Base-by-base conservation (phyloP, 129 eudicot genomes). In the Mikania micrantha region DNA sequence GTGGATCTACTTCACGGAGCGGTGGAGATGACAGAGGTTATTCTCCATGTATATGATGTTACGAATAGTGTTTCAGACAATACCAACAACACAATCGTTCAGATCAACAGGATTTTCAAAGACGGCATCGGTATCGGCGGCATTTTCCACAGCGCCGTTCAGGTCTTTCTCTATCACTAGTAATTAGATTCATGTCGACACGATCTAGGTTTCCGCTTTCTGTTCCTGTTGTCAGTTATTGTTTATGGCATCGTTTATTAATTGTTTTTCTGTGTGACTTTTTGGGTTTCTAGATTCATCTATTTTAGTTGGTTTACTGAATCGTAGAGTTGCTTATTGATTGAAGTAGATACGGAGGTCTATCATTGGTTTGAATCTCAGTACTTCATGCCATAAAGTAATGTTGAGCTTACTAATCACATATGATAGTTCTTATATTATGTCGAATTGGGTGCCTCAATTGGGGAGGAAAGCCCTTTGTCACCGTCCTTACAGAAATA, bases 81-180 rank as follows among this genome's bases (percentile, higher is more conserved):
- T 74, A 88, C 98, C 35, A 93, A 93, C 82, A 88, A 75, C 82
- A 86, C 98, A 0, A 88, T 93, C 76, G 21, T 88, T 75, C 91
- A 93, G 80, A 88, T 93, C 85, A 93, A 93, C 73, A 85, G 78
- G 88, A 68, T 93, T 82, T 93, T 93, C 78, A 93, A 93, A 75
- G 98, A 93, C 67, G 92, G 95, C 48, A 88, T 93, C 58, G 98
- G 96, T 21, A 82, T 93, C 27, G 98, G 98, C 45, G 96, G 96
- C 67, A 88, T 93, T 73, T 93, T 93, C 36, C 98, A 93, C 70
- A 84, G 92, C 79, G 96, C 98, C 60, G 88, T 93, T 77, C 95
- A 92, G 98, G 98, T 20, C n/a, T 20, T n/a, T 75, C 22, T 72
- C 3, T 31, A 17, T 27, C 11, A 8, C 60, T 22, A 15, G 15